These are phyloP conservation scores for Cardiospermum halicacabum DNA, from an alignment of 345 rosid genomes.

Conservation along the genomic window DNA sequence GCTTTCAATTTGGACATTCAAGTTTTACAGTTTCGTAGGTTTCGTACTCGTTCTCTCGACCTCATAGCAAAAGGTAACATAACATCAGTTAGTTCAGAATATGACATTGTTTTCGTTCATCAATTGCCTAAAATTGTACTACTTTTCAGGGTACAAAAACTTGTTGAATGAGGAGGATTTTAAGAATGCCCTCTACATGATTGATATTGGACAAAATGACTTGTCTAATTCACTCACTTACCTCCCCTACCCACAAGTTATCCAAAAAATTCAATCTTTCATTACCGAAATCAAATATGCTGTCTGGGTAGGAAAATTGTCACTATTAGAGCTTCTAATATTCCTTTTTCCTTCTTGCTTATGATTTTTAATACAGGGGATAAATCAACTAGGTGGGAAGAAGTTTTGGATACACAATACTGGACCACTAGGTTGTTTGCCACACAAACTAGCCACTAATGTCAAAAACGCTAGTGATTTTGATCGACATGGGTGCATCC, in stretches of 20 bases:
- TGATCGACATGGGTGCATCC: slow-evolving; percentile 56
- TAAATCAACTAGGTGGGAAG: slow-evolving; percentile 49
- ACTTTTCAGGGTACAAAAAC: slow-evolving; percentile 26
- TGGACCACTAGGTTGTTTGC: slow-evolving; percentile 71
- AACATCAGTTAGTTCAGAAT: too few relatives aligned
- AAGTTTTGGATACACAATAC: slow-evolving; percentile 69
- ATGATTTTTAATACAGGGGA: slow-evolving; percentile 20
- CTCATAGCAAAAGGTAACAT: slow-evolving; percentile 25
- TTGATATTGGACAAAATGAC: slow-evolving; percentile 76
- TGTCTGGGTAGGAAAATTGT: slow-evolving; percentile 29
- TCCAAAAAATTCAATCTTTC: slow-evolving; percentile 41
- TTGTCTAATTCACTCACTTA: slow-evolving; percentile 29
- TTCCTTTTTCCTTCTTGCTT: too few relatives aligned
- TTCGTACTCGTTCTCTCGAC: slow-evolving; percentile 33
- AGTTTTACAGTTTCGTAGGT: slow-evolving; percentile 36
- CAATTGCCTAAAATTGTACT: not conserved
- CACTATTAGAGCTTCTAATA: not conserved
- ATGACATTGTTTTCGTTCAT: too few relatives aligned
- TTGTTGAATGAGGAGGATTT: slow-evolving; percentile 39
- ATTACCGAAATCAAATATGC: slow-evolving; percentile 46
- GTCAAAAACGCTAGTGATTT: slow-evolving; percentile 29
- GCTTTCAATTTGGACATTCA: slow-evolving; percentile 38
- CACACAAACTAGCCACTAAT: slow-evolving; percentile 37
- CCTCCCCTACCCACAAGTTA: slow-evolving; percentile 34
- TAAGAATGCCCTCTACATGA: slow-evolving; percentile 45